Base-by-base conservation (phyloP, 1,139 yeast genomes). In the Debaryomyces udenii region DNA sequence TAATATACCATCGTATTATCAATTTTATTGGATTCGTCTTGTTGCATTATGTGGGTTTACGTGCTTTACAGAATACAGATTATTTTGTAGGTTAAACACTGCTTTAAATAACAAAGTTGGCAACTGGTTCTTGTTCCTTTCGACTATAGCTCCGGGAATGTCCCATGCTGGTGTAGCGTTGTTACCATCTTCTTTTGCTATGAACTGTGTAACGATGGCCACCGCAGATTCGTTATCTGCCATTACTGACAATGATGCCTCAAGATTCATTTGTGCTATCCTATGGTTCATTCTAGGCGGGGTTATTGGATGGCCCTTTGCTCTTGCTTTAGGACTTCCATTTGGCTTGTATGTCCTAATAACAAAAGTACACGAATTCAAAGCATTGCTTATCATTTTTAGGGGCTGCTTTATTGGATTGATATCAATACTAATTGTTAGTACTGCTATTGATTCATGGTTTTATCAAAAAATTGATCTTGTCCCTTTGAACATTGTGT, bases 291-390 rank as follows among this genome's bases (percentile, higher is more conserved):
- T 78, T 28, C 47, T 86, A 14, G 96, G 93, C 5, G 94, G 94
- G 0, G 56, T 91, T 1, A 49, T 86, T 27, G 97, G 98, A 1
- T 91, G 98, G 98, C 97, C 98, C 1, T 91, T 91, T 63, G 80
- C 86, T 0, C 63, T 87, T 44, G 82, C 79, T 0, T 64, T 89
- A 41, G 82, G 83, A 2, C 47, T 78, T 3, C 94, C 96, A 0
- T 70, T 83, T 48, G 75, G 80, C 1, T 2, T 69, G 0, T 70
- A 66, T 48, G 57, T 68, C 13, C 23, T 62, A 9, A 17, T 44
- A 18, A 32, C 30, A n/a, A 31, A 40, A 31, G 2, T 51, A 28
- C 18, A 18, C 35, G 33, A 28, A 17, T 15, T 37, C 9, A 41
- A 35, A 2, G 46, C 51, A 2, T 23, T 59, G 6, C 11, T 43